Evolutionary conservation across 176 grass and related monocot species (phyloP), one percentile per base, ranked within the genome.

Genomic region (Canna indica): DNA sequence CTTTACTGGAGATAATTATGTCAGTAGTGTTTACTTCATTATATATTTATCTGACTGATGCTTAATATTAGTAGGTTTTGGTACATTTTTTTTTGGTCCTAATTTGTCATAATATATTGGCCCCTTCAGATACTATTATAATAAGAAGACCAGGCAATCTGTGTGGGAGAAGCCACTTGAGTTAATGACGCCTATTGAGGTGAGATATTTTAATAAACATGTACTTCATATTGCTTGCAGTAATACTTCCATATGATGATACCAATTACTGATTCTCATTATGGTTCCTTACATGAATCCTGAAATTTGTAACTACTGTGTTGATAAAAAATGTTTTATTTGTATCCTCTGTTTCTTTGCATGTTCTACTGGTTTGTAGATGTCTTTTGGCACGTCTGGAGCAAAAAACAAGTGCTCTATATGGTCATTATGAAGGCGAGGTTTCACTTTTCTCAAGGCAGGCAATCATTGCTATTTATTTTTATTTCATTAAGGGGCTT

Each of bases 111-210:
- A 14, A 22, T 59, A 27, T 47, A 1, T 58, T 73, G 70, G 25
- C 70, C 41, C 13, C 57, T 62, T 32, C 72, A 99, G 94, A 72
- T 99, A 99, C 59, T 99, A 99, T 66, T 93, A 87, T 47, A 99
- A 99, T 93, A 99, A 93, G 86, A 93, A 90, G 86, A 99, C 94
- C 58, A 90, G 78, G 60, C 88, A 91, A 71, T 91, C 88, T 76
- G 88, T 88, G 75, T 96, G 91, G 91, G 91, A 96, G 76, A 96
- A 96, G 82, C 92, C 92, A 30, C 62, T 78, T 73, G 92, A 96
- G 76, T 67, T 96, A 79, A 96, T 96, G 92, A 96, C 92, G 36
- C 85, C 83, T 81, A 80, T 81, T 74, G 92, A 96, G 94, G 94
- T 99, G 79, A 82, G 74, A 70, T 69, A 1, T 71, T 39, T 71